A percentile compares a stretch with the other conserved stretches of the same genome.
These are phyloP conservation scores for Bisporella sp. DNA, from an alignment of 2,329 filamentous ascomycete species.

Conservation along the genomic window DNA sequence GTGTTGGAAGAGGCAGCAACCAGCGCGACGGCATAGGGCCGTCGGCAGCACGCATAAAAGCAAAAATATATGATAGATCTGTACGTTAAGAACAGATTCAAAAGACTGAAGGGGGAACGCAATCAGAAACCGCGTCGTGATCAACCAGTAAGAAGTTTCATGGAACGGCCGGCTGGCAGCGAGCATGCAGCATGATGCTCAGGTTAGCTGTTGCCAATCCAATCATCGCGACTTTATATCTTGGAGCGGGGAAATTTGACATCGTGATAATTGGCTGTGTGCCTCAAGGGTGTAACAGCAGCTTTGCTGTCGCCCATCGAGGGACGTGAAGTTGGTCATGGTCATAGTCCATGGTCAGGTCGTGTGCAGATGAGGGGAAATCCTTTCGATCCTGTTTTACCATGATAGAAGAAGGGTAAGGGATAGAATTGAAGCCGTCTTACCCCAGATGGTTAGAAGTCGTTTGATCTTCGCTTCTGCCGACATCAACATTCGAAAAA, in stretches of 20 bases:
- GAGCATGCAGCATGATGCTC: too few relatives aligned
- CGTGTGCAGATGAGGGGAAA: too few relatives aligned
- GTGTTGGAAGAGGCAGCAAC: too few relatives aligned
- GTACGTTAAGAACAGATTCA: too few relatives aligned
- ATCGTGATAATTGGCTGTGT: conserved; percentile 18
- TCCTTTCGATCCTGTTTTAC: not conserved
- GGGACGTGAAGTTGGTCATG: not conserved
- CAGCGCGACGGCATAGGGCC: too few relatives aligned
- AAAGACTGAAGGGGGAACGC: too few relatives aligned
- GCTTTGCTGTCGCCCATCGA: conserved; percentile 4
- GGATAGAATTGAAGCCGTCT: not conserved
- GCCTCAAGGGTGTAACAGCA: conserved; percentile 14
- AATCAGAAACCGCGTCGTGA: too few relatives aligned
- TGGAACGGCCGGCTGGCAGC: too few relatives aligned
- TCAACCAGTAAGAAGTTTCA: too few relatives aligned
- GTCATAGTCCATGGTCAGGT: too few relatives aligned
- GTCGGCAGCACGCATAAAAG: too few relatives aligned
- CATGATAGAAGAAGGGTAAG: not conserved
- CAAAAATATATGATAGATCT: too few relatives aligned
- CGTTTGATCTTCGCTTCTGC: not conserved
- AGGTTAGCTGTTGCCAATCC: conserved; percentile 10
- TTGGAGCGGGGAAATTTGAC: conserved; percentile 16
- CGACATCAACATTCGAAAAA: not conserved
- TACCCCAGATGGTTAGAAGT: not conserved
- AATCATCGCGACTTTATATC: conserved; percentile 14